Percentiles rank a stretch among this genome's conserved stretches.
These are phyloP conservation scores for Pelargonium myrrhifolium DNA, from an alignment of 441 rosid species.

Conservation along the genomic window DNA sequence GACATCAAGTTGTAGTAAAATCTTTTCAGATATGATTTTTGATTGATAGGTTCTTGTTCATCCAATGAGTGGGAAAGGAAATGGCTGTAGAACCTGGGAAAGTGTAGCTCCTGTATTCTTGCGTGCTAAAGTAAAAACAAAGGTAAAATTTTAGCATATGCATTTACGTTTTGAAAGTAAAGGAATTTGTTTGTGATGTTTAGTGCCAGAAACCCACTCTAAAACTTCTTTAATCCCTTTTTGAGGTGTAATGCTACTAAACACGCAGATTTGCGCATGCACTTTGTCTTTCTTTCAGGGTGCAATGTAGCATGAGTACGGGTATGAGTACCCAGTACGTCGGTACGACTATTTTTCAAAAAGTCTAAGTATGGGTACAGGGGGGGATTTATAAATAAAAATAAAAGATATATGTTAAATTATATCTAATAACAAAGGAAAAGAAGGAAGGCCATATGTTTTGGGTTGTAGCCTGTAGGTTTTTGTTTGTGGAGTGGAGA, in stretches of 20 bases:
- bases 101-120: constrained; percentile 65
- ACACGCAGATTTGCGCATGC: not conserved
- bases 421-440: too few species aligned
- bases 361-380: too few species aligned
- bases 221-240: not conserved
- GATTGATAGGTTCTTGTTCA: constrained; percentile 61
- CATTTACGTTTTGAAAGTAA: constrained; percentile 1
- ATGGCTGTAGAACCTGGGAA: constrained; percentile 67
- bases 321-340: too few species aligned
- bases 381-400: too few species aligned
- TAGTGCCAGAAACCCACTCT: not conserved
- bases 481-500: too few species aligned
- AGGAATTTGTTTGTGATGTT: not conserved
- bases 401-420: too few species aligned
- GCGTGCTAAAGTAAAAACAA: constrained; percentile 56
- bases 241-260: not conserved
- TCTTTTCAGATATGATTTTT: constrained; percentile 22
- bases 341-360: too few species aligned
- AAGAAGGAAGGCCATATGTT: too few species aligned
- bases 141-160: constrained; percentile 34
- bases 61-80: constrained; percentile 79
- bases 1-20: constrained; percentile 24
- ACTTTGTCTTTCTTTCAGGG: not conserved
- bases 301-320: too few species aligned
- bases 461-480: too few species aligned